These are phyloP conservation scores for Rosa hybrid DNA, from an alignment of 331 rosid genomes.

Conservation along the genomic window DNA sequence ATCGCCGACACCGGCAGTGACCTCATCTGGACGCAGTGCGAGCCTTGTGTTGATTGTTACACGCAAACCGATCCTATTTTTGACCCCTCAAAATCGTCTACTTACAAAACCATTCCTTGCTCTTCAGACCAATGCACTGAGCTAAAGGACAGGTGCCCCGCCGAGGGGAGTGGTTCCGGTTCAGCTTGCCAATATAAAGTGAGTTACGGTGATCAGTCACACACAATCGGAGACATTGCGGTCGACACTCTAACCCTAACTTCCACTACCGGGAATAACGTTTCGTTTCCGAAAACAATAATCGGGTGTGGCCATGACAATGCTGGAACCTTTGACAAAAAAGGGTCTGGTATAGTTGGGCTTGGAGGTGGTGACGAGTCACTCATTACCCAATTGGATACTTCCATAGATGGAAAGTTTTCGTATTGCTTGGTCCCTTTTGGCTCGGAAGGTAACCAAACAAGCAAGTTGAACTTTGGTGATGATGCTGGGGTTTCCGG, in stretches of 20 bases:
- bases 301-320: conserved; percentile 53
- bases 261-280: neutral
- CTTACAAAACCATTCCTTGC: conserved; percentile 27
- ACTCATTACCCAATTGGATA: conserved; percentile 35
- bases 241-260: conserved; percentile 38
- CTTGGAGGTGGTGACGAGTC: conserved; percentile 43
- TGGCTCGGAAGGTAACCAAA: neutral
- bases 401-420: conserved; percentile 36
- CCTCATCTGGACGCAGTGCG: conserved; percentile 54
- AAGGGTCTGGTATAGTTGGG: conserved; percentile 41
- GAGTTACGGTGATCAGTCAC: conserved; percentile 23
- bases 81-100: conserved; percentile 33
- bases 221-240: conserved; percentile 30
- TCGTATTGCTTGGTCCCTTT: conserved; percentile 47
- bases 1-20: conserved; percentile 60
- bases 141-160: neutral
- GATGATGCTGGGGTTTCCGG: neutral
- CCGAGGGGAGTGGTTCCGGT: too few species aligned
- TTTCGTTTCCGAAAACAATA: neutral
- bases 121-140: neutral
- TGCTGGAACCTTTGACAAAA: conserved; percentile 6
- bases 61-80: conserved; percentile 38
- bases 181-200: conserved; percentile 12
- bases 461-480: neutral
- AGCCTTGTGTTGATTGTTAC: conserved; percentile 49